phyloP scores from a whole-genome alignment of 345 rosid genomes.

The Brassica rapa region DNA sequence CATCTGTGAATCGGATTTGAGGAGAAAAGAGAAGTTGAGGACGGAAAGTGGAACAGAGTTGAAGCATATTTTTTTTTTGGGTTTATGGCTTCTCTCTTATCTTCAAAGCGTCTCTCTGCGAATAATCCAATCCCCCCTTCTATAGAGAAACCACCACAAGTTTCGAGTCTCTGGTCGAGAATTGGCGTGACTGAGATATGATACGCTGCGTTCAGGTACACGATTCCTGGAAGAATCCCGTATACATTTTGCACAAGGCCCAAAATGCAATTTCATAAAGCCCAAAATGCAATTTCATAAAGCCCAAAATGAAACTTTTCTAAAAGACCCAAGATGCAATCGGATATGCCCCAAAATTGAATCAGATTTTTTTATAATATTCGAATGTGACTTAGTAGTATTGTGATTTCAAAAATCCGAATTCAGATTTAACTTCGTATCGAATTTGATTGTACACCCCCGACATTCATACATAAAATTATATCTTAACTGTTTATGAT shows the following conservation, averaged over 20 bases:
- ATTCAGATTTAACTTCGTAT: too few relatives aligned
- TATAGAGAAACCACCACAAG: neutral
- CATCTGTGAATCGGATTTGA: slow-evolving; percentile 25
- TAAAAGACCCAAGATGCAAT: neutral
- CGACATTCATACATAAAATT: too few relatives aligned
- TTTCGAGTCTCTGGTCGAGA: slow-evolving; percentile 2
- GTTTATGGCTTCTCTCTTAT: slow-evolving; percentile 20
- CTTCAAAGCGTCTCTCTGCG: slow-evolving; percentile 21
- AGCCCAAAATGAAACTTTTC: neutral
- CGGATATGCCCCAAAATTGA: neutral
- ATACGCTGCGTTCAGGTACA: slow-evolving; percentile 4
- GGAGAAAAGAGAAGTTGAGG: slow-evolving; percentile 29
- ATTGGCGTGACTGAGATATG: neutral
- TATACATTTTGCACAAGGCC: neutral
- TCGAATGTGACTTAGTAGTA: too few relatives aligned
- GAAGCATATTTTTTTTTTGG: slow-evolving; percentile 38
- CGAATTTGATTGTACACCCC: too few relatives aligned
- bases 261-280: neutral
- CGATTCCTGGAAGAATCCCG: neutral
- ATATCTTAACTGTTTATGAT: too few relatives aligned
- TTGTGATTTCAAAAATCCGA: too few relatives aligned
- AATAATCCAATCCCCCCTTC: neutral
- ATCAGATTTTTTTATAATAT: too few relatives aligned
- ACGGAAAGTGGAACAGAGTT: slow-evolving; percentile 44
- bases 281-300: neutral